Conservation (phyloP, 2,329 filamentous ascomycete genomes). For the Colletotrichum lindemuthianum region DNA sequence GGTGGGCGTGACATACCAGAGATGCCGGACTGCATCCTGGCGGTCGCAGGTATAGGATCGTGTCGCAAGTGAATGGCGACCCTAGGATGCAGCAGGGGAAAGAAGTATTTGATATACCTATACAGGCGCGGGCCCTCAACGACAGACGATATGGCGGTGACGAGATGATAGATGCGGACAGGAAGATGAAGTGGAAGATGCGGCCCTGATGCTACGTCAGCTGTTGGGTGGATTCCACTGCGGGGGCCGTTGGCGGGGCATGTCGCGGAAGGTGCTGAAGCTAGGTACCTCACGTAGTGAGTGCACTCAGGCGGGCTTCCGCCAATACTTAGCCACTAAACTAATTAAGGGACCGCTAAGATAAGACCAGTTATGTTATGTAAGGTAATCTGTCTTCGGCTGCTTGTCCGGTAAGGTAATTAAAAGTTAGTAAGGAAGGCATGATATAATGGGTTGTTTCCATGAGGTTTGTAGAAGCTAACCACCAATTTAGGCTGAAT, state of each 20-base stretch:
- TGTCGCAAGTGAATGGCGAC: not conserved
- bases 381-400: too few species aligned
- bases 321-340: constrained; percentile 2
- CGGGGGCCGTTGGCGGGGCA: constrained; percentile 2
- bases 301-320: constrained; percentile 17
- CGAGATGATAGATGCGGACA: not conserved
- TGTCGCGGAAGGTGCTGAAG: too few species aligned
- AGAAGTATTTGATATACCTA: not conserved
- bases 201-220: constrained; percentile 27
- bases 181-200: constrained; percentile 17
- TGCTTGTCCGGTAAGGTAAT: too few species aligned
- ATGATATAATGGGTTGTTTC: too few species aligned
- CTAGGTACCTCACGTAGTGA: too few species aligned
- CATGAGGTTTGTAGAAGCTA: too few species aligned
- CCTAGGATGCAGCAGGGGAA: not conserved
- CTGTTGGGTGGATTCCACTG: constrained; percentile 18
- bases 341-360: not conserved
- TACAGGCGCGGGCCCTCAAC: not conserved
- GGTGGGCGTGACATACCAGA: constrained; percentile 62
- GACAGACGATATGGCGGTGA: constrained; percentile 9
- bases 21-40: constrained; percentile 80
- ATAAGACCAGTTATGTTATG: too few species aligned
- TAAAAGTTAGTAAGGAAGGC: too few species aligned
- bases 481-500: too few species aligned
- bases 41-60: not conserved